Percentiles rank a stretch among this genome's conserved stretches.
phyloP scores from a whole-genome alignment of 768 basidiomycete species.

The Amanita muscaria region DNA sequence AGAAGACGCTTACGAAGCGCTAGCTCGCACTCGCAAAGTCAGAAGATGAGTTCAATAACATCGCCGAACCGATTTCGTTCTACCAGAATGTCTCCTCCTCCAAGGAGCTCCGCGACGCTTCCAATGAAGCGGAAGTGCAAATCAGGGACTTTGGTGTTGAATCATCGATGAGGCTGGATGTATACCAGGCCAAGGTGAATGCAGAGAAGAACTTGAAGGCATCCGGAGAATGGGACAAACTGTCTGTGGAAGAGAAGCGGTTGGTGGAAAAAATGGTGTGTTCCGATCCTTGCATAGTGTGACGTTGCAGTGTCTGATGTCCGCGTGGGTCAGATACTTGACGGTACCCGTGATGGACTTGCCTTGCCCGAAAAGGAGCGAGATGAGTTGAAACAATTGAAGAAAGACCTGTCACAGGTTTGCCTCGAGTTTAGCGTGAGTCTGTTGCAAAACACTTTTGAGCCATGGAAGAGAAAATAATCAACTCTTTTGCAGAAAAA shows the following conservation, averaged over 20 bases:
- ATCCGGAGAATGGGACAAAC: constrained; percentile 50
- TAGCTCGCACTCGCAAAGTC: constrained; percentile 53
- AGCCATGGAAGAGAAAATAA: background rate
- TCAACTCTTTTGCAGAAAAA: constrained; percentile 49
- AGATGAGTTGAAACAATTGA: constrained; percentile 44
- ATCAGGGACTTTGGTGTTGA: constrained; percentile 69
- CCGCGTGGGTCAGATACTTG: constrained; percentile 38
- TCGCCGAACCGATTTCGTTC: constrained; percentile 58
- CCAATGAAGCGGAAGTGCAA: constrained; percentile 63
- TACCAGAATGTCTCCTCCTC: constrained; percentile 75
- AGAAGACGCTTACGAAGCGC: constrained; percentile 49
- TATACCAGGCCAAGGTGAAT: constrained; percentile 62
- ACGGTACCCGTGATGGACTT: constrained; percentile 74
- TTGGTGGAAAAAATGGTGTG: constrained; percentile 71
- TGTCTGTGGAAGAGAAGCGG: constrained; percentile 60
- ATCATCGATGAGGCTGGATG: constrained; percentile 71
- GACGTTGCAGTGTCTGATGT: background rate
- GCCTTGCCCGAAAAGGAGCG: constrained; percentile 59
- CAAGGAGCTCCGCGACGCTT: constrained; percentile 75
- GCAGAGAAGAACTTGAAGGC: constrained; percentile 62
- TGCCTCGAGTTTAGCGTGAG: constrained; percentile 75
- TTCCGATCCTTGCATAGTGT: background rate
- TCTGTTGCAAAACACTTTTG: constrained; percentile 7
- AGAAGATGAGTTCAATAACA: constrained; percentile 44
- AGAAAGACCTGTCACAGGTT: constrained; percentile 70